Base-by-base conservation (phyloP, 1,284 basidiomycete species). In the Cutaneotrichosporon sp. region DNA sequence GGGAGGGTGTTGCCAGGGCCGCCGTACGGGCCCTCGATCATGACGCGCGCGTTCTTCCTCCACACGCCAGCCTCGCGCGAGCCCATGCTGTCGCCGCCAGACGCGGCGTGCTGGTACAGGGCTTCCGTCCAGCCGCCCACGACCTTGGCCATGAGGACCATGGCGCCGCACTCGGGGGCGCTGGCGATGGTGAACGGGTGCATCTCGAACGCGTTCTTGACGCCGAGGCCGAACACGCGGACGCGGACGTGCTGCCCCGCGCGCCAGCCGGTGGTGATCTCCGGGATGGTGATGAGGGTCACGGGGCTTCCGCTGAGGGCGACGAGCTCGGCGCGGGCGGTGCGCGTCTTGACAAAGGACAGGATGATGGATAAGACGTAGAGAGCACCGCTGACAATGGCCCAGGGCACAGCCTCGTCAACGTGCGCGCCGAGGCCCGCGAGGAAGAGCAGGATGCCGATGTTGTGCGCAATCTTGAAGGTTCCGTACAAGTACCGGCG, bases 391-490 rank as follows among this genome's bases (percentile, higher is more conserved):
- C 81, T 69, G 10, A 84, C 86, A 62, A 90, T 82, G 81, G 89
- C 71, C 82, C 85, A 89, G 27, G 81, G 84, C 22, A 87, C 86
- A 1, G 87, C 86, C 36, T 86, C 83, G 73, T 89, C 1, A 22
- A 63, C 60, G 22, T 60, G 64, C 13, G 29, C 43, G 22, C 25
- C 58, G 9, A 66, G 38, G 29, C 58, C 64, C 25, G 62, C 45
- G 13, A 71, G 54, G 42, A 69, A 58, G 8, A 45, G 46, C n/a
- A 66, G 25, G 36, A 69, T 49, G 24, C 67, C 67, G 38, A 67
- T 56, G 46, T 83, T 60, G 86, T 88, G 54, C 80, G 83, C 75
- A 8, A 72, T 47, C 66, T 75, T 67, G 69, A 80, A 80, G 13
- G 76, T 3, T 31, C 67, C 69, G 58, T 75, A 75, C 20, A 62